These are phyloP conservation scores for Cryptosporidium felis DNA, from an alignment of 169 alveolate genomes.

Conservation along the genomic window DNA sequence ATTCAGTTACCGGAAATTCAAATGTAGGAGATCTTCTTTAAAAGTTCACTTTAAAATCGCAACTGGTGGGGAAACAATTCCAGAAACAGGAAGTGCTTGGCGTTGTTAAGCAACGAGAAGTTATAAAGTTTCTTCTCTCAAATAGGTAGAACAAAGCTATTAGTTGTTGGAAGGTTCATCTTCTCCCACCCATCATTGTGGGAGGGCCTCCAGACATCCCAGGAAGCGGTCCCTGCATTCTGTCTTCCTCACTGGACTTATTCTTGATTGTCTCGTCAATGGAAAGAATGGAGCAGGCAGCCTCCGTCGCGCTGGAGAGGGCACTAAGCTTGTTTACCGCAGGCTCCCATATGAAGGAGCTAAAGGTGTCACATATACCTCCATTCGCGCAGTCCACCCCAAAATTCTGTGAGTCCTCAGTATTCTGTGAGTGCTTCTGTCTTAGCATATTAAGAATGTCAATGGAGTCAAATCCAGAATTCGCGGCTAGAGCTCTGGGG, in stretches of 20 bases:
- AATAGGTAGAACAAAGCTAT: too few species aligned
- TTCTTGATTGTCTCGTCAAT: slow-evolving; percentile 96
- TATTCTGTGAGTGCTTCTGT: slow-evolving; percentile 87
- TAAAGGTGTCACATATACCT: slow-evolving; percentile 86
- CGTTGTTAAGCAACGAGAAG: too few species aligned
- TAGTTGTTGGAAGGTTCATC: too few species aligned
- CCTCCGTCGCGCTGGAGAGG: slow-evolving; percentile 96
- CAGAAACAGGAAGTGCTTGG: too few species aligned
- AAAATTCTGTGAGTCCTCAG: slow-evolving; percentile 86
- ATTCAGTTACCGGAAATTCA: too few species aligned
- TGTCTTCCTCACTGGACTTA: slow-evolving; percentile 83
- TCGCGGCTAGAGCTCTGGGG: slow-evolving; percentile 96
- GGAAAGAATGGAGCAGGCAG: slow-evolving; percentile 95
- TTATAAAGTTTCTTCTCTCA: too few species aligned
- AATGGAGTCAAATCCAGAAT: slow-evolving; percentile 94
- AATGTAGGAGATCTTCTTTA: too few species aligned
- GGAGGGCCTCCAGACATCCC: slow-evolving; percentile 48
- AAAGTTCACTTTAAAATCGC: too few species aligned
- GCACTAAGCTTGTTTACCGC: slow-evolving; percentile 93
- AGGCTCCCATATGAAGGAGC: slow-evolving; percentile 95
- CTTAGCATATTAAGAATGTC: slow-evolving; percentile 92
- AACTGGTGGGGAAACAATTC: too few species aligned
- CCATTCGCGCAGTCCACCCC: slow-evolving; percentile 95
- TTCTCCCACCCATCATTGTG: slow-evolving; percentile 20
- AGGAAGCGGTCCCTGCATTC: slow-evolving; percentile 67